Evolutionary conservation across 805 yeast species (phyloP), one percentile per base, ranked within the genome.

Genomic region (Torulaspora quercuum): DNA sequence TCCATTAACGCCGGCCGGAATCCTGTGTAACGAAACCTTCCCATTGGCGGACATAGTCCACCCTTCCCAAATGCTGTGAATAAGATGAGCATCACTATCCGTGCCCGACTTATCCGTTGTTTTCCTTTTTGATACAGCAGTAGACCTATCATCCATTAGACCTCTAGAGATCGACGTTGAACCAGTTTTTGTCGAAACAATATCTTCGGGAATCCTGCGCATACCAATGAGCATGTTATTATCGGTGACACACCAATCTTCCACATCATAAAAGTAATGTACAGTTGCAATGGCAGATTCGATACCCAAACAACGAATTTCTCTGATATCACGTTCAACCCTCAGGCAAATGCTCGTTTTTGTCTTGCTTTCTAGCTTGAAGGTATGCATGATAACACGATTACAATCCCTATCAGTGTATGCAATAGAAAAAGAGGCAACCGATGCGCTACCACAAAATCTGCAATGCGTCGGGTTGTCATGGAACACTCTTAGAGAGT

Each of bases 291-390:
- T 68, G 6, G 78, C 86, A 1, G 82, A 75, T 36, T 79, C 85
- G 55, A 87, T 83, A 17, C 95, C 95, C 25, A 82, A 69, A 63
- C 96, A 87, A 65, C 95, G 75, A 24, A 85, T 84, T 62, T 87
- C 96, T 51, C 95, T 73, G 2, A 90, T 86, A 61, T 87, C 96
- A 73, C 96, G 81, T 61, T 87, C 96, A 25, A 84, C 94, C 60
- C 95, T 75, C 37, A 87, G 62, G 59, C 96, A 87, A 25, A 87
- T 87, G 48, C 76, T 80, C 39, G 76, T 82, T 52, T 83, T 82
- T 7, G 94, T 87, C 39, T 80, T 69, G 53, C 82, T 82, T 42
- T 80, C 84, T 29, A 80, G 75, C 28, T 75, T 75, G 51, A 77
- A 80, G 0, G 92, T 80, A 51, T 86, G 95, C 64, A 84, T 64